Evolutionary conservation across 768 basidiomycete species (phyloP), one percentile per base, ranked within the genome.

Genomic region (Amanita thiersii): DNA sequence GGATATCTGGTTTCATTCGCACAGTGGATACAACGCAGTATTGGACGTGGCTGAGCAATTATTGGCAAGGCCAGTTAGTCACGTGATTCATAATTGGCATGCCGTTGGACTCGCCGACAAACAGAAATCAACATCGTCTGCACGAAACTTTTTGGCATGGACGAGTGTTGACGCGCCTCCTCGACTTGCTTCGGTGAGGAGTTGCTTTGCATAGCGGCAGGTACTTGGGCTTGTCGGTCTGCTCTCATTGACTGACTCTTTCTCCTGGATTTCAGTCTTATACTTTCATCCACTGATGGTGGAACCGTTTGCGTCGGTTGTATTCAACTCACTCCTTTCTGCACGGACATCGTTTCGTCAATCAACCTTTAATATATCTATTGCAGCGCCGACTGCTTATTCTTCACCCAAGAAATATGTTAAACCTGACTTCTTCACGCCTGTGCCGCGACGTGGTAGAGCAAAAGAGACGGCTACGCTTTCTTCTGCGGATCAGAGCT

Each of bases 251-350:
- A n/a, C n/a, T n/a, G n/a, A n/a, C n/a, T n/a, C n/a, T n/a, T n/a
- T n/a, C n/a, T n/a, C n/a, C n/a, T n/a, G n/a, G n/a, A n/a, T n/a
- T n/a, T n/a, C n/a, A n/a, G n/a, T n/a, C n/a, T n/a, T n/a, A n/a
- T n/a, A n/a, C n/a, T n/a, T n/a, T n/a, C n/a, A n/a, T n/a, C n/a
- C n/a, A n/a, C n/a, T 60, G 65, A 81, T 81, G 79, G 67, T 81
- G 52, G 77, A 82, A 66, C 75, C 77, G 53, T 61, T 81, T 50
- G 69, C 72, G 44, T 66, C 72, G 32, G 69, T 70, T 58, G 61
- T 79, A 49, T 57, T 73, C 59, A 68, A 66, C 58, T 62, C 70
- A 37, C 51, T 77, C 47, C 62, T 70, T 42, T 62, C 63, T 21
- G 56, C 58, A 38, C 61, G 59, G 50, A 56, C 59, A 34, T 48